Evolutionary conservation across 495 filamentous ascomycete species (phyloP).

Genomic region (Halenospora varia): DNA sequence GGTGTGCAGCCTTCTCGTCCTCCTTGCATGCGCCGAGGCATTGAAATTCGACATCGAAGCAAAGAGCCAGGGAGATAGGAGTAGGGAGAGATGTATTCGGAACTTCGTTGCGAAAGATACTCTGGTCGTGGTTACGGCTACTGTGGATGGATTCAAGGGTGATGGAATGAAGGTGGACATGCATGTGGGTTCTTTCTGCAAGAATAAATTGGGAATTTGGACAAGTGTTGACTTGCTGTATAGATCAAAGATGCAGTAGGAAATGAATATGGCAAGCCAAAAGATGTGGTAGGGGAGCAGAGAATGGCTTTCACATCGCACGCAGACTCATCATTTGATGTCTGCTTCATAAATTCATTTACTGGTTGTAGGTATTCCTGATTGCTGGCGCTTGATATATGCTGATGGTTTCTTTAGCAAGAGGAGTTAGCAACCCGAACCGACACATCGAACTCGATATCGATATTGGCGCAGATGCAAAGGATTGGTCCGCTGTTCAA

Average conservation of each 20-base stretch:
- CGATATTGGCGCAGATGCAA: constrained; percentile 97
- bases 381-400: not conserved
- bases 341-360: constrained; percentile 92
- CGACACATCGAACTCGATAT: constrained; percentile 93
- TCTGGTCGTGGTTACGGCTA: constrained; percentile 97
- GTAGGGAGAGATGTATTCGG: constrained; percentile 84
- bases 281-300: constrained; percentile 86
- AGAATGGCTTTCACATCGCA: constrained; percentile 95
- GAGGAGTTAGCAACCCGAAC: constrained; percentile 49
- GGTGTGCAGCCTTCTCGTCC: constrained; percentile 20
- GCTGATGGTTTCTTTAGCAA: constrained; percentile 25
- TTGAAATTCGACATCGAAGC: constrained; percentile 93
- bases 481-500: constrained; percentile 97
- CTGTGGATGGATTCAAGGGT: constrained; percentile 75
- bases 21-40: constrained; percentile 52
- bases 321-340: constrained; percentile 90
- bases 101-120: constrained; percentile 95
- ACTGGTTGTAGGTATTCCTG: constrained; percentile 45
- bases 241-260: constrained; percentile 93
- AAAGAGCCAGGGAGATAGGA: constrained; percentile 52
- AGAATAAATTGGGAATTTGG: not conserved
- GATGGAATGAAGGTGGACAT: constrained; percentile 95
- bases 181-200: constrained; percentile 64
- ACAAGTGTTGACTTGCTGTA: constrained; percentile 12
- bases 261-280: constrained; percentile 90